phyloP scores from a whole-genome alignment of 768 basidiomycete species.

The Polyporus arcularius region DNA sequence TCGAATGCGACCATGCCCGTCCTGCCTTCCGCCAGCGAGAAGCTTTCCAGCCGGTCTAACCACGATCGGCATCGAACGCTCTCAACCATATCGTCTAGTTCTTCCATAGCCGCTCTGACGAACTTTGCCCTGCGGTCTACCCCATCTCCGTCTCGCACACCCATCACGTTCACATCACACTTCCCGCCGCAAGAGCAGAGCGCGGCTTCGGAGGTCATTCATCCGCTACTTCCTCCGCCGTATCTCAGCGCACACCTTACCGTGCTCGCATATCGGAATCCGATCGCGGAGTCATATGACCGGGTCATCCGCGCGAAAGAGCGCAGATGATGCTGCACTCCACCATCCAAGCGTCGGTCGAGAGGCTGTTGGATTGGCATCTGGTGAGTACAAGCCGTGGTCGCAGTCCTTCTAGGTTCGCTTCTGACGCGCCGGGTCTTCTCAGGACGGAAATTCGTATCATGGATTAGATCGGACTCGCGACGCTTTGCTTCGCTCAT shows the following conservation, averaged over 20 bases:
- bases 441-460: constrained; percentile 1
- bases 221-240: constrained; percentile 71
- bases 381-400: constrained; percentile 1
- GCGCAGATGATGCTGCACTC: constrained; percentile 21
- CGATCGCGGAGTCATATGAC: constrained; percentile 71
- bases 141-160: constrained; percentile 32
- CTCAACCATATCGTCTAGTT: constrained; percentile 29
- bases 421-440: neutral
- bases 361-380: neutral
- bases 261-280: constrained; percentile 61
- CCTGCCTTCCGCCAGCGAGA: constrained; percentile 28
- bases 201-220: constrained; percentile 58
- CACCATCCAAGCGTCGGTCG: neutral
- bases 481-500: constrained; percentile 9
- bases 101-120: constrained; percentile 30
- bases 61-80: constrained; percentile 34
- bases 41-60: constrained; percentile 21
- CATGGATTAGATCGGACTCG: constrained; percentile 5
- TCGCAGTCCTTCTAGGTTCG: neutral
- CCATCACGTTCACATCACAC: constrained; percentile 50
- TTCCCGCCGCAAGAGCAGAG: constrained; percentile 66
- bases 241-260: constrained; percentile 74
- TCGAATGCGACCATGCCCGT: constrained; percentile 62
- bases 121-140: constrained; percentile 26
- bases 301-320: constrained; percentile 61